phyloP scores from a whole-genome alignment of 495 filamentous ascomycete species.

The Penicillium nucicola region DNA sequence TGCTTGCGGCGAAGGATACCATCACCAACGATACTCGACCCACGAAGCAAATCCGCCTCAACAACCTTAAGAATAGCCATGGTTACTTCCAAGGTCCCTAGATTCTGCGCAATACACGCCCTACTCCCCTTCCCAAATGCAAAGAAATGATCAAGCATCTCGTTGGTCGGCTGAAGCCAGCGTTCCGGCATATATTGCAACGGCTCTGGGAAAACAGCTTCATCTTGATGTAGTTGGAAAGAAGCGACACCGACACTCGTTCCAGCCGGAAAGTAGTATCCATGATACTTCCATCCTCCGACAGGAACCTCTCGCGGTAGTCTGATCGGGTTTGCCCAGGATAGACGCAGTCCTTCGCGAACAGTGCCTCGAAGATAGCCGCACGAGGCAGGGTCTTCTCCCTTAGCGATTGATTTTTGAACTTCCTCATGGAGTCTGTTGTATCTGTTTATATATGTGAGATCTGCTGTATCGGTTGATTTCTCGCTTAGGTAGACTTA shows the following conservation, averaged over 20 bases:
- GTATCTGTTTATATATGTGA: conserved; percentile 23
- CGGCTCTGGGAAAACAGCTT: conserved; percentile 40
- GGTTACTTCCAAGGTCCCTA: conserved; percentile 41
- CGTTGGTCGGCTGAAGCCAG: conserved; percentile 39
- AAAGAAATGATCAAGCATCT: conserved; percentile 41
- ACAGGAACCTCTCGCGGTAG: conserved; percentile 44
- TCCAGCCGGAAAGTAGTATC: conserved; percentile 35
- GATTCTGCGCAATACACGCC: conserved; percentile 48
- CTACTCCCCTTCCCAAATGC: conserved; percentile 48
- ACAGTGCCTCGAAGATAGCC: conserved; percentile 42
- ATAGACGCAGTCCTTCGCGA: conserved; percentile 42
- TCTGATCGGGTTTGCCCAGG: conserved; percentile 49
- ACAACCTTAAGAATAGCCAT: conserved; percentile 35
- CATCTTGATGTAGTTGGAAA: conserved; percentile 44
- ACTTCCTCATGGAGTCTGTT: conserved; percentile 34
- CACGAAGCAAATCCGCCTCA: conserved; percentile 35
- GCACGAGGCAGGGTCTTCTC: conserved; percentile 28
- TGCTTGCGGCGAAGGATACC: conserved; percentile 39
- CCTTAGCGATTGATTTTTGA: conserved; percentile 10
- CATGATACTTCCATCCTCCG: conserved; percentile 34
- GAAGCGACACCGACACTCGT: conserved; percentile 42
- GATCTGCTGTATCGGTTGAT: background rate
- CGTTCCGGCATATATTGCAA: conserved; percentile 46
- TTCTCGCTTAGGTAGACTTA: conserved; percentile 12
- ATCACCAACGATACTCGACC: conserved; percentile 31